Conservation (phyloP, 2,329 filamentous ascomycete genomes). For the Fusarium nygamai region DNA sequence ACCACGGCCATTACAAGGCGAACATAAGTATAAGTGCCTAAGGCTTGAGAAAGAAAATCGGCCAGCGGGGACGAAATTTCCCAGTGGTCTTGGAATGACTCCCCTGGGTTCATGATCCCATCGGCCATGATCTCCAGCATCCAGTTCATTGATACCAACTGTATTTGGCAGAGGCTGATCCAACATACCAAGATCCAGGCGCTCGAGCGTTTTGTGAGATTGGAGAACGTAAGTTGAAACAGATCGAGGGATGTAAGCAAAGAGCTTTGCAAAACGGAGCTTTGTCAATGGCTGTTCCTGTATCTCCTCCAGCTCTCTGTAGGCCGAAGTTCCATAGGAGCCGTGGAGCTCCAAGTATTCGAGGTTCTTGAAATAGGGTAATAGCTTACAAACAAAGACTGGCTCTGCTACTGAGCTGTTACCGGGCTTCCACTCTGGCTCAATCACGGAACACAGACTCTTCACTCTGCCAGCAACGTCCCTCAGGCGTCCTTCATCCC, state of each 20-base stretch:
- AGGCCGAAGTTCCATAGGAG: rapidly evolving
- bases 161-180: neutral
- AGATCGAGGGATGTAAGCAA: slow-evolving; percentile 10
- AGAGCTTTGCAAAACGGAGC: slow-evolving; percentile 23
- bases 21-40: slow-evolving; percentile 4
- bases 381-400: neutral
- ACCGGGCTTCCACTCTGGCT: neutral
- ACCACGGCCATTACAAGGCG: neutral
- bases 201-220: neutral
- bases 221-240: slow-evolving; percentile 6
- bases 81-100: slow-evolving; percentile 17
- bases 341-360: slow-evolving; percentile 26
- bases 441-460: slow-evolving; percentile 17
- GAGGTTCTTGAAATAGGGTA: slow-evolving; percentile 23
- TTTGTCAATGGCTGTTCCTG: neutral
- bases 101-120: neutral
- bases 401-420: rapidly evolving
- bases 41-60: neutral
- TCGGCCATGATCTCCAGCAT: neutral
- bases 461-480: slow-evolving; percentile 3
- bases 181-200: slow-evolving; percentile 27
- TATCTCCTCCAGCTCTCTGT: neutral
- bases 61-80: neutral
- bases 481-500: neutral
- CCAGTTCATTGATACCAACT: neutral